Percentiles rank a stretch among this genome's conserved stretches.
These are phyloP conservation scores for Plasmopara halstedii DNA, from an alignment of 352 stramenopile species.

Conservation along the genomic window DNA sequence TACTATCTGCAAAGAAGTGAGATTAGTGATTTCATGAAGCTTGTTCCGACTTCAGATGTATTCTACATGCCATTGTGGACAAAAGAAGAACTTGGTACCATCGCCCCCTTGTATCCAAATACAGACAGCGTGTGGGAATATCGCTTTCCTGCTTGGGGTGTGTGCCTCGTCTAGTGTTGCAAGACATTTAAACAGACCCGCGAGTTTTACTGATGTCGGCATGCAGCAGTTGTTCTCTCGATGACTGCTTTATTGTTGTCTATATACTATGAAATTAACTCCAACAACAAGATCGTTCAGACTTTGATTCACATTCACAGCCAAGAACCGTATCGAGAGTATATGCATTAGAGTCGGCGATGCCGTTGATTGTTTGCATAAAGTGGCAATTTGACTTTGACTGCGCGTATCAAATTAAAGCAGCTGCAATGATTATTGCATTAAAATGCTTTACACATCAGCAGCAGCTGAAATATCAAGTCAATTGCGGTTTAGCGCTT, in stretches of 20 bases:
- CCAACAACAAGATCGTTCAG: conserved; percentile 1
- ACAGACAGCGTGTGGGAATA: background rate
- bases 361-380: conserved; percentile 17
- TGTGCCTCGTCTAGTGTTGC: background rate
- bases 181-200: background rate
- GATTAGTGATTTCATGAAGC: background rate
- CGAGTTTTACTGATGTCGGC: background rate
- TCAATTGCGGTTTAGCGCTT: too few species aligned
- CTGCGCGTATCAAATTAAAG: too few species aligned
- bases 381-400: background rate
- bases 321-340: conserved; percentile 21
- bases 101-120: background rate
- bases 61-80: conserved; percentile 1
- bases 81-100: background rate
- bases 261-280: background rate
- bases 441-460: too few species aligned
- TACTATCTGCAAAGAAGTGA: too few species aligned
- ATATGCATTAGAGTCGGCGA: conserved; percentile 29
- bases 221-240: background rate
- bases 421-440: too few species aligned
- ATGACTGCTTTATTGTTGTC: background rate
- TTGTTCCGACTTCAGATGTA: background rate
- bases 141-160: background rate
- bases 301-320: conserved; percentile 33
- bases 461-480: too few species aligned